phyloP scores from a whole-genome alignment of 352 stramenopile species.

The Labyrinthula sp. region DNA sequence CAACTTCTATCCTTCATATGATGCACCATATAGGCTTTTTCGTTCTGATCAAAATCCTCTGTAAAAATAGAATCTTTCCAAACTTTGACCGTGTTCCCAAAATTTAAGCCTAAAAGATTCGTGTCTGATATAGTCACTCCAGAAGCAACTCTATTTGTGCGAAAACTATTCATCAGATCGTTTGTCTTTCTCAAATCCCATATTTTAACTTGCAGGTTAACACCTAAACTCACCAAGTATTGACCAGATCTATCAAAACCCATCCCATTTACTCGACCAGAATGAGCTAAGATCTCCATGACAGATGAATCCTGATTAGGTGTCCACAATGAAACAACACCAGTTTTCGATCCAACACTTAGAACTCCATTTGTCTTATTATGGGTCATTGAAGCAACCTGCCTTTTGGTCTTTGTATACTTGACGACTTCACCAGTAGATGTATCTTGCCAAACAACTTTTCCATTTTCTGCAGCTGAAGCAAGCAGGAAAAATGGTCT shows the following conservation, averaged over 20 bases:
- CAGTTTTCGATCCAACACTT: constrained; percentile 82
- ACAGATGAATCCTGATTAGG: constrained; percentile 72
- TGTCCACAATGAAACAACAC: constrained; percentile 92
- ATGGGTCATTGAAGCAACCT: constrained; percentile 66
- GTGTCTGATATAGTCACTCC: constrained; percentile 81
- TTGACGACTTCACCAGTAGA: constrained; percentile 73
- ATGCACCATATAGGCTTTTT: constrained; percentile 68
- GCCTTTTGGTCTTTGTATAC: constrained; percentile 59
- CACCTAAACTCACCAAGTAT: constrained; percentile 82
- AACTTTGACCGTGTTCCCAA: constrained; percentile 58
- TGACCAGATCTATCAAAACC: constrained; percentile 70
- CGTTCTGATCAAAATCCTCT: too few relatives aligned
- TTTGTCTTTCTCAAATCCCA: constrained; percentile 88
- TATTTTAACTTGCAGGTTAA: constrained; percentile 78
- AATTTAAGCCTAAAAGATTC: constrained; percentile 73
- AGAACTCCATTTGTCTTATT: constrained; percentile 90
- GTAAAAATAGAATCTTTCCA: constrained; percentile 52
- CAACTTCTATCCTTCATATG: constrained; percentile 39
- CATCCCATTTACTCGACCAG: constrained; percentile 69
- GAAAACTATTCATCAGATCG: constrained; percentile 77
- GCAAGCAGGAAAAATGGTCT: constrained; percentile 94
- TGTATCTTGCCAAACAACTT: constrained; percentile 84
- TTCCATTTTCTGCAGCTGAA: constrained; percentile 61
- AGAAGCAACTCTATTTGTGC: constrained; percentile 52
- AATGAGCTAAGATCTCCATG: constrained; percentile 90